Evolutionary conservation across 2,329 filamentous ascomycete genomes (phyloP).

Genomic region (Talaromyces amestolkiae): DNA sequence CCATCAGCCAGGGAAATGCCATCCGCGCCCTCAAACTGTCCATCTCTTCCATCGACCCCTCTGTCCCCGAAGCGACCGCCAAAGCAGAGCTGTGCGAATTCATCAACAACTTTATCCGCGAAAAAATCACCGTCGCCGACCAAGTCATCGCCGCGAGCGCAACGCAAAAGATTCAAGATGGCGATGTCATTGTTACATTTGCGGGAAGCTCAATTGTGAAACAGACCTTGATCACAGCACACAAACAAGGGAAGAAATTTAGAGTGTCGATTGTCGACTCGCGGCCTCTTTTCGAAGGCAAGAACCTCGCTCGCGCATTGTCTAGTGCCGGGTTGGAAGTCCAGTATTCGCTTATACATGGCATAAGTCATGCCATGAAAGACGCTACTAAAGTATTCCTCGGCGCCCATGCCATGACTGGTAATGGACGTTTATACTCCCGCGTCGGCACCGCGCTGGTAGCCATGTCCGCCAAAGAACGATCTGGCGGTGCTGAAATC

Average conservation of each 20-base stretch:
- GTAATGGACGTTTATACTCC: constrained; percentile 86
- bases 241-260: constrained; percentile 69
- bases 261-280: constrained; percentile 81
- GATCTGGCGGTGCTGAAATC: constrained; percentile 57
- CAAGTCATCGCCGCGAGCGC: constrained; percentile 78
- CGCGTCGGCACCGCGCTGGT: constrained; percentile 83
- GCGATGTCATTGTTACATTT: constrained; percentile 82
- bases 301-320: constrained; percentile 69
- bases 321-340: constrained; percentile 69
- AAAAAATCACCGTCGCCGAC: constrained; percentile 84
- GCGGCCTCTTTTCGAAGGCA: constrained; percentile 67
- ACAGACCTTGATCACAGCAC: constrained; percentile 72
- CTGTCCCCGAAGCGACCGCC: constrained; percentile 75
- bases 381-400: constrained; percentile 73
- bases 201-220: constrained; percentile 84
- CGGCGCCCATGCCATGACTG: constrained; percentile 91
- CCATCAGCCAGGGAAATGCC: constrained; percentile 94
- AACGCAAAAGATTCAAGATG: constrained; percentile 70
- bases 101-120: constrained; percentile 86
- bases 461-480: constrained; percentile 74
- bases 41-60: constrained; percentile 86
- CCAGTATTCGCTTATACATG: constrained; percentile 77
- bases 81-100: constrained; percentile 74
- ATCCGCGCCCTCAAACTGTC: constrained; percentile 92
- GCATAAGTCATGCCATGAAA: constrained; percentile 70